Base-by-base conservation (phyloP, 2,329 filamentous ascomycete genomes). In the Graphilbum sp. region DNA sequence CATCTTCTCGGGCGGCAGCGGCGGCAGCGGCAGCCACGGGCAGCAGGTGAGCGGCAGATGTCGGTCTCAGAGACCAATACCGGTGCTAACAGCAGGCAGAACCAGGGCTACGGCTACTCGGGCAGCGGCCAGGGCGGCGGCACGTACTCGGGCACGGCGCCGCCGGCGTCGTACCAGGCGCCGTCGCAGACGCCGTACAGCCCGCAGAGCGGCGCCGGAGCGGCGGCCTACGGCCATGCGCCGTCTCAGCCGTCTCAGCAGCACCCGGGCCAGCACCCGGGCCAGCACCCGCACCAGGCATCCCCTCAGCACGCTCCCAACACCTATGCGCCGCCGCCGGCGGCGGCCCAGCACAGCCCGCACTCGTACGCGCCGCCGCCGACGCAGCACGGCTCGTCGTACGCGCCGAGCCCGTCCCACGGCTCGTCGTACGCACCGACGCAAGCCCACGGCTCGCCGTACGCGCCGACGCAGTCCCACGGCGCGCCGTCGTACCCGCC, bases 101-200 rank as follows among this genome's bases (percentile, higher is more conserved):
- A 60, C 42, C 65, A 73, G 45, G 70, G 67, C 50, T 83, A 70
- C 51, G 77, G 75, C 24, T 79, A 79, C 53, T 72, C 71, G 18
- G 69, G 69, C 48, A 54, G 62, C 4, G 66, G 65, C 32, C 60
- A 67, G 32, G 53, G 64, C 43, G 53, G 64, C 43, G 67, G 69
- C 33, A 62, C 64, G 29, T 83, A 81, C 53, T 66, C 61, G 43
- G 77, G 75, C 39, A 63, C 69, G 40, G 72, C 75, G 30, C 78
- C 78, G 12, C 69, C 72, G n/a, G 55, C 66, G 13, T 66, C 70
- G 7, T 78, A 78, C 52, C 68, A 75, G 47, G 57, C 52, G 21
- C 51, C 53, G 13, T 11, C 30, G 10, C 41, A 36, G 19, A 32
- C 39, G 20, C 43, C 46, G 34, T 51, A 53, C 37, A 17, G 32